Percentiles rank a stretch among this genome's conserved stretches.
Conservation (phyloP, 2,329 filamentous ascomycete genomes). For the Conoideocrella luteorostrata region DNA sequence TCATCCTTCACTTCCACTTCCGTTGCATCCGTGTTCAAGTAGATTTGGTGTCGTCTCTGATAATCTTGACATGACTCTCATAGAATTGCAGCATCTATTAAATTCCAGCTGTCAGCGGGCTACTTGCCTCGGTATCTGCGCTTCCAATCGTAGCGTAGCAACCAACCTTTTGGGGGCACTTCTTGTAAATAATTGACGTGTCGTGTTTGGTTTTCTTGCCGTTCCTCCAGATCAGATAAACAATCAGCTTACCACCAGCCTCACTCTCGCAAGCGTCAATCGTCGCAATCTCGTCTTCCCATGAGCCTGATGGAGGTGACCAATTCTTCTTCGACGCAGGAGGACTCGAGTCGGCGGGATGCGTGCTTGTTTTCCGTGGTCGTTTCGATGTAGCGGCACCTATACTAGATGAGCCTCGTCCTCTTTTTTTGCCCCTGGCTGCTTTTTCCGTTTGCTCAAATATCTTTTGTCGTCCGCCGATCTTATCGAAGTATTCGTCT, state of each 20-base stretch:
- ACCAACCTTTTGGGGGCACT: conserved; percentile 69
- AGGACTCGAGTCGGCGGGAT: conserved; percentile 43
- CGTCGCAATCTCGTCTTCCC: conserved; percentile 66
- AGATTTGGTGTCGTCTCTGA: conserved; percentile 30
- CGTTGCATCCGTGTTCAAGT: no score
- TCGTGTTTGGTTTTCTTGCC: conserved; percentile 68
- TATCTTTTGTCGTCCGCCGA: conserved; percentile 58
- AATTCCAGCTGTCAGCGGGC: neutral
- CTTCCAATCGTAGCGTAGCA: no score
- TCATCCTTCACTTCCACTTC: no score
- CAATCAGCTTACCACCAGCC: conserved; percentile 51
- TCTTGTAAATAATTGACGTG: conserved; percentile 61
- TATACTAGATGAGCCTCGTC: conserved; percentile 34
- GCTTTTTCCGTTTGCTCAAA: conserved; percentile 45
- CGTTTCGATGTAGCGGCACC: conserved; percentile 37
- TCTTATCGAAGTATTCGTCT: conserved; percentile 53
- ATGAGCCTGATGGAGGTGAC: conserved; percentile 64
- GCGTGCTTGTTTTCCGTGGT: conserved; percentile 38
- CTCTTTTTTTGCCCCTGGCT: conserved; percentile 51
- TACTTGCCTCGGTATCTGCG: no score
- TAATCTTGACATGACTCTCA: conserved; percentile 50
- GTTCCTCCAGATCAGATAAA: conserved; percentile 69
- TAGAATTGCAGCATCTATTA: conserved; percentile 53
- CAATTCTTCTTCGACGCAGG: conserved; percentile 45
- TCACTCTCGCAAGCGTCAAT: conserved; percentile 70